These are phyloP conservation scores for Mycosphaerella arachidis DNA, from an alignment of 2,329 filamentous ascomycete genomes.

Conservation along the genomic window DNA sequence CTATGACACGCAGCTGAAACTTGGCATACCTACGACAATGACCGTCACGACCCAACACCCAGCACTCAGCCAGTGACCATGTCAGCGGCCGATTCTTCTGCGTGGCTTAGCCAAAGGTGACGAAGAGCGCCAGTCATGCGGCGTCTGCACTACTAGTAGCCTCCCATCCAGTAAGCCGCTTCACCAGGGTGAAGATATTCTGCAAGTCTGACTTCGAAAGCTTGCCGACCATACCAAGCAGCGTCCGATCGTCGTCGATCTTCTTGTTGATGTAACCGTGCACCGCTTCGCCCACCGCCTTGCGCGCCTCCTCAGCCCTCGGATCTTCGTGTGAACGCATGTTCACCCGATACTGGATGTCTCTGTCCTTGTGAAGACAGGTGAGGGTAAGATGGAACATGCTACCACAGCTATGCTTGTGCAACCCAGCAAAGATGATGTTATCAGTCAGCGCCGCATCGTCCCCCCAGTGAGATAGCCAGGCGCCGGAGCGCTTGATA, in stretches of 20 bases:
- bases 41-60: too few relatives aligned
- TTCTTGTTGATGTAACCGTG: neutral
- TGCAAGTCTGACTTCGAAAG: neutral
- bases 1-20: too few relatives aligned
- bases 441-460: neutral
- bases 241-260: neutral
- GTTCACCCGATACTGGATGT: neutral
- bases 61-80: too few relatives aligned
- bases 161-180: neutral
- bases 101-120: neutral
- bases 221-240: neutral
- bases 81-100: too few relatives aligned
- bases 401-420: neutral
- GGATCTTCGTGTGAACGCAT: neutral
- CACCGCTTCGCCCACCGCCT: neutral
- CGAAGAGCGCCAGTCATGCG: neutral
- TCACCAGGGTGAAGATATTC: neutral
- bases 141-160: neutral
- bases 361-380: neutral
- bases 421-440: neutral
- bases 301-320: neutral
- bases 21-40: too few relatives aligned
- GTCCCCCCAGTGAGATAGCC: neutral
- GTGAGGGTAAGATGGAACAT: neutral
- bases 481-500: conserved; percentile 1